Evolutionary conservation across 371 early-diverging fungal genomes (phyloP).

Genomic region (Fennellomyces sp.): DNA sequence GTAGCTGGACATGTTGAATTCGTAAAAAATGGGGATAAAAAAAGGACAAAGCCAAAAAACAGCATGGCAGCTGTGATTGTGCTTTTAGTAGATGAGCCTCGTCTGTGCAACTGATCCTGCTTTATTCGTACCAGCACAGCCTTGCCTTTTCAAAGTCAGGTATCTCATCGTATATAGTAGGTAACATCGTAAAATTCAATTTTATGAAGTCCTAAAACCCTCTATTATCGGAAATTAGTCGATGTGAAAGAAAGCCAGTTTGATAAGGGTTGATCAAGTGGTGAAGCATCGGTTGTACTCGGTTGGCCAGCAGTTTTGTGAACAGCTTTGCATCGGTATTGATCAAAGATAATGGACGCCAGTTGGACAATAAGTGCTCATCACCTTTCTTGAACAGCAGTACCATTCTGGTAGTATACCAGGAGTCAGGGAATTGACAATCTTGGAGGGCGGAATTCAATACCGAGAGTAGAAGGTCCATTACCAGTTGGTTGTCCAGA

Average conservation of each 20-base stretch:
- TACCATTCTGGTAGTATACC: conserved; percentile 13
- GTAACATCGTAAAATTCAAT: too few relatives aligned
- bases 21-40: too few relatives aligned
- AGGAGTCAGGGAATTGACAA: neutral
- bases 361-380: conserved; percentile 14
- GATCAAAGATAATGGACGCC: conserved; percentile 23
- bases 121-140: too few relatives aligned
- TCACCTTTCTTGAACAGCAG: conserved; percentile 37
- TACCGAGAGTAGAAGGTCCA: conserved; percentile 11
- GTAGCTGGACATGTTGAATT: too few relatives aligned
- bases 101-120: too few relatives aligned
- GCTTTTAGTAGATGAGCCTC: too few relatives aligned
- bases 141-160: too few relatives aligned
- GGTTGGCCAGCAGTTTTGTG: conserved; percentile 15
- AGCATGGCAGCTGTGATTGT: too few relatives aligned
- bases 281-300: neutral
- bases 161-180: too few relatives aligned
- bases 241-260: conserved; percentile 20
- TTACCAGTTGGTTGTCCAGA: neutral
- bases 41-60: too few relatives aligned
- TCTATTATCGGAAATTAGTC: conserved; percentile 15
- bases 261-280: conserved; percentile 12
- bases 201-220: too few relatives aligned
- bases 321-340: conserved; percentile 16
- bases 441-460: conserved; percentile 13